Evolutionary conservation across 1,284 basidiomycete species (phyloP), one percentile per base, ranked within the genome.

Genomic region (Malassezia sympodialis): DNA sequence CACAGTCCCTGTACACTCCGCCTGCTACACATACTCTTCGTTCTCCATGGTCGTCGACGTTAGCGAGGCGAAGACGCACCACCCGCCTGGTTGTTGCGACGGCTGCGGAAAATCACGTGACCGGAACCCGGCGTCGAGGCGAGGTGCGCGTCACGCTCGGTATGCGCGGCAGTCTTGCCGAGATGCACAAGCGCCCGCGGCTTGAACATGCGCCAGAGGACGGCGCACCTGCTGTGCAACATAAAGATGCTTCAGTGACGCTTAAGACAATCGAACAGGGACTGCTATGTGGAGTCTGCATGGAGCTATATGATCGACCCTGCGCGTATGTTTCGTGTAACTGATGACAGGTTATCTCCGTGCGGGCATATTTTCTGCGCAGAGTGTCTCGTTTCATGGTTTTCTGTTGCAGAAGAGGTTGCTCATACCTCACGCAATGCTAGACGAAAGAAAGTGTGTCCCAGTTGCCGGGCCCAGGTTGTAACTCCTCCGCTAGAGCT

Each of bases 301-400:
- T 59, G 43, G 53, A 55, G 28, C 24, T 55, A 23, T 45, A 46
- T 50, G 39, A 44, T 23, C 54, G 31, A 8, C 57, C 51, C 6
- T 54, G 53, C 48, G 53, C 43, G 49, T 56, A 50, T 5, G 52
- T 58, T 17, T 19, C 21, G 27, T 11, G 4, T 19, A n/a, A 17
- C 32, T 56, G 14, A 56, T 17, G 32, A 14, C 58, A 60, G 58
- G 15, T 55, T 73, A 6, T 60, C 67, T 2, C 70, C 70, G 0
- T 73, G 70, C 45, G 68, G 68, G 6, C 70, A 73, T 48, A 58
- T 63, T 14, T 73, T 69, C 32, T 73, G 70, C 51, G 65, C 69
- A 8, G 53, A 57, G 44, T 73, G 70, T 49, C 60, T 73, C 7
- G 59, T 66, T 8, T 53, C 59, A 12, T 73, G 67, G 67, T 73